phyloP scores from a whole-genome alignment of 169 alveolate species.

The Neospora caninum region DNA sequence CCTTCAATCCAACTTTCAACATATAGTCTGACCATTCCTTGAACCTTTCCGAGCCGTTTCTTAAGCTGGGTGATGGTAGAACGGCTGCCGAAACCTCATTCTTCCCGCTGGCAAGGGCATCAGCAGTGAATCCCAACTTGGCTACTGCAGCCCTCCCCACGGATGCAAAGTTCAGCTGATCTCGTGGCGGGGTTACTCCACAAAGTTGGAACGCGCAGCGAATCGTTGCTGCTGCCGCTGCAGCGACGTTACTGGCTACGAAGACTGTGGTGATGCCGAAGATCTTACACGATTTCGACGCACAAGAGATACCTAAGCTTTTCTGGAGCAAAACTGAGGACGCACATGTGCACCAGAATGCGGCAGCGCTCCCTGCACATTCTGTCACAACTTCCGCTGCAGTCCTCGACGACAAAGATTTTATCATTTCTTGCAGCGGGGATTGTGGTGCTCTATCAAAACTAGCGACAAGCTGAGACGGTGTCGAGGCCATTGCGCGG shows the following conservation, averaged over 20 bases:
- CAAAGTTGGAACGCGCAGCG: not conserved
- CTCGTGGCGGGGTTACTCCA: not conserved
- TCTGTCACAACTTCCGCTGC: slow-evolving; percentile 16
- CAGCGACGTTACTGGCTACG: slow-evolving; percentile 20
- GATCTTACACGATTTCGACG: slow-evolving; percentile 8
- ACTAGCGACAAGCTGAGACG: not conserved
- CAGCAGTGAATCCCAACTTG: not conserved
- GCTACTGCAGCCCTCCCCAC: not conserved
- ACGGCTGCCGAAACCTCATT: not conserved
- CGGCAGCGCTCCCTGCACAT: slow-evolving; percentile 32
- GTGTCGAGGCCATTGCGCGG: not conserved
- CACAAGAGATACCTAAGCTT: slow-evolving; percentile 8
- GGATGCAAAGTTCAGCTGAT: not conserved
- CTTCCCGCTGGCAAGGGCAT: not conserved
- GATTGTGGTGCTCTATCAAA: not conserved
- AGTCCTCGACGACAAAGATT: not conserved
- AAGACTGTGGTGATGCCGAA: slow-evolving; percentile 25
- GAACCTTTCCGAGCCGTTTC: not conserved
- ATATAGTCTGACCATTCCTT: not conserved
- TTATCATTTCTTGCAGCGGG: not conserved
- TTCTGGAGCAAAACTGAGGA: slow-evolving; percentile 6
- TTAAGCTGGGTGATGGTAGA: not conserved
- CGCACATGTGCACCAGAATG: slow-evolving; percentile 28
- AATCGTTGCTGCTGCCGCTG: slow-evolving; percentile 4
- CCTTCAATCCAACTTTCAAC: not conserved